These are phyloP conservation scores for Nicotiana sylvestris DNA, from an alignment of 257 asterid species.

Conservation along the genomic window DNA sequence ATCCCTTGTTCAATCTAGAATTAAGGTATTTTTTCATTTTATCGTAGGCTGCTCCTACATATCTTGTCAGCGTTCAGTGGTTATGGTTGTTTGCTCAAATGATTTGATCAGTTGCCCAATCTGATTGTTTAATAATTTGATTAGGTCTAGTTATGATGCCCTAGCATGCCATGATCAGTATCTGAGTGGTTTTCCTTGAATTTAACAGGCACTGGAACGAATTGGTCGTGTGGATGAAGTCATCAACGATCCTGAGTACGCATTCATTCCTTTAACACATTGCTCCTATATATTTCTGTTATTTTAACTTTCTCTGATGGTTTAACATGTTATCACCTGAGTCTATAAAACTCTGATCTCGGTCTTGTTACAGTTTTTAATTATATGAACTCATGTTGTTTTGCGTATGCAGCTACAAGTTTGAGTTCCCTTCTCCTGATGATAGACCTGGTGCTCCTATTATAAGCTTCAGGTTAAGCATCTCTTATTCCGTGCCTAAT, in stretches of 20 bases:
- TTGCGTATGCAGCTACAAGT: conserved; percentile 71
- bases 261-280: conserved; percentile 12
- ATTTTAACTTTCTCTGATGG: conserved; percentile 10
- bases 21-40: conserved; percentile 54
- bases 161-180: neutral
- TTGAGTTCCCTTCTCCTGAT: conserved; percentile 97
- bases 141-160: conserved; percentile 7
- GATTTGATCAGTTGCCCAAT: neutral
- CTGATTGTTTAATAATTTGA: neutral
- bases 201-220: conserved; percentile 85
- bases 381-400: conserved; percentile 15
- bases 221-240: conserved; percentile 84
- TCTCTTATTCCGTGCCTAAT: neutral
- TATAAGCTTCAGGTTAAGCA: conserved; percentile 87
- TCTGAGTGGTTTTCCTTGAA: conserved; percentile 9
- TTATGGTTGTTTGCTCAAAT: neutral
- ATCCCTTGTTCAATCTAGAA: conserved; percentile 98
- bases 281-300: neutral
- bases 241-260: conserved; percentile 94
- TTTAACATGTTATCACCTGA: conserved; percentile 10
- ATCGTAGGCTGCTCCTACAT: neutral
- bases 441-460: conserved; percentile 98
- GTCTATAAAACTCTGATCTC: conserved; percentile 1
- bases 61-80: conserved; percentile 9
- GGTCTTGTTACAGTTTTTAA: neutral